phyloP scores from a whole-genome alignment of 2,329 filamentous ascomycete genomes.

The Anthostomella pinea region DNA sequence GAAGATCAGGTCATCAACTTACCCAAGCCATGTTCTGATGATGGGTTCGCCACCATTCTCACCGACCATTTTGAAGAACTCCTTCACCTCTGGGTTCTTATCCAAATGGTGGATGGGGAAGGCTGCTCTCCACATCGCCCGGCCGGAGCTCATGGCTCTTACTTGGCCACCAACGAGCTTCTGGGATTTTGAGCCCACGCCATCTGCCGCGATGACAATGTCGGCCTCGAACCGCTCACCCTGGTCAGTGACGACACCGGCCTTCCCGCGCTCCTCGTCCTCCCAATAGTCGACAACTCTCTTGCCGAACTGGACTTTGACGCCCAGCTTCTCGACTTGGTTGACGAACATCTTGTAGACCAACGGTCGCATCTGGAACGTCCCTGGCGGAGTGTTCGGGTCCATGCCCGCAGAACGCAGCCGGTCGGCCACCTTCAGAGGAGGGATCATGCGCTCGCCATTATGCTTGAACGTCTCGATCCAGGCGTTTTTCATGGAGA shows the following conservation, averaged over 20 bases:
- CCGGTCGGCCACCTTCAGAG: constrained; percentile 48
- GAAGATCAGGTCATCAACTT: constrained; percentile 30
- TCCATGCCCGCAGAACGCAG: constrained; percentile 37
- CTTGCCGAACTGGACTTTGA: constrained; percentile 45
- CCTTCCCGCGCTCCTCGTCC: constrained; percentile 36
- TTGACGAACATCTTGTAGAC: constrained; percentile 54
- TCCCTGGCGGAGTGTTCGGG: constrained; percentile 47
- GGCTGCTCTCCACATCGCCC: constrained; percentile 44
- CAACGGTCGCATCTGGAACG: constrained; percentile 54
- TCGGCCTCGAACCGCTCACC: constrained; percentile 49
- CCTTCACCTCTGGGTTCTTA: constrained; percentile 36
- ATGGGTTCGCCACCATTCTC: constrained; percentile 40
- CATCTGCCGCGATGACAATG: constrained; percentile 46
- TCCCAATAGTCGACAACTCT: constrained; percentile 50
- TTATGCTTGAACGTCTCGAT: constrained; percentile 55
- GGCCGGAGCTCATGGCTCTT: constrained; percentile 40
- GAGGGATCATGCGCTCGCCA: constrained; percentile 46
- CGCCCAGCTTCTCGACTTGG: constrained; percentile 45
- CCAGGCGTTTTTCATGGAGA: constrained; percentile 53
- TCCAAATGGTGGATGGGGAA: constrained; percentile 39
- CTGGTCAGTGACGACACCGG: constrained; percentile 47
- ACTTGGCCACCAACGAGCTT: constrained; percentile 41
- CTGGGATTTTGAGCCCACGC: constrained; percentile 44
- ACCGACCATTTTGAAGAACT: constrained; percentile 41
- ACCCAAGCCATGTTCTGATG: constrained; percentile 46